A percentile compares a stretch with the other conserved stretches of the same genome.
Conservation (phyloP, 176 grass and related monocot genomes). For the Paspalum notatum region DNA sequence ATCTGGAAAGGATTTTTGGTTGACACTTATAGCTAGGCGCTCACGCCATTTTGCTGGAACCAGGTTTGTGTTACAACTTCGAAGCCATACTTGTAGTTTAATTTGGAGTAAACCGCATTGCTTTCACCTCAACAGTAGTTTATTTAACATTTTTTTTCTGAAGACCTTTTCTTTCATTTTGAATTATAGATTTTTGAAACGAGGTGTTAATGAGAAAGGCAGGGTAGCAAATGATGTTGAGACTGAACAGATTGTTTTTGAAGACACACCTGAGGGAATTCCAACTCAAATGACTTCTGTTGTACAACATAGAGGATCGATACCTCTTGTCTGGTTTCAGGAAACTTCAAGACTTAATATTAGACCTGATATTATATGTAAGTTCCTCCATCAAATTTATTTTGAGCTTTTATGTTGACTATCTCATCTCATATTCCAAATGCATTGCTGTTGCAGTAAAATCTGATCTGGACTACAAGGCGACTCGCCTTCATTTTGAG, state of each 20-base stretch:
- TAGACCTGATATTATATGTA: constrained; percentile 95
- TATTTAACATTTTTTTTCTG: not conserved
- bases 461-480: constrained; percentile 74
- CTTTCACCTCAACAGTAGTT: no score
- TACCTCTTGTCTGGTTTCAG: constrained; percentile 97
- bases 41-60: constrained; percentile 99
- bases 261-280: constrained; percentile 65
- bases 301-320: constrained; percentile 95
- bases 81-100: constrained; percentile 34
- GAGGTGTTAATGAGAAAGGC: constrained; percentile 95
- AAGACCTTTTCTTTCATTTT: constrained; percentile 25
- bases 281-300: constrained; percentile 80
- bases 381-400: constrained; percentile 40
- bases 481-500: constrained; percentile 89
- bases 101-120: constrained; percentile 1
- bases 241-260: constrained; percentile 95
- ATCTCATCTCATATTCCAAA: constrained; percentile 30
- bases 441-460: constrained; percentile 64
- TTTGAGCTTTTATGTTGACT: constrained; percentile 9
- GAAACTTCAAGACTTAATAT: constrained; percentile 97
- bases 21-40: constrained; percentile 93
- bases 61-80: constrained; percentile 59
- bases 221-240: constrained; percentile 99
- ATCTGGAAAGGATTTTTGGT: constrained; percentile 83
- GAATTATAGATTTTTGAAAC: constrained; percentile 80